Conservation (phyloP, 2,329 filamentous ascomycete genomes). For the Pseudogymnoascus pannorum region DNA sequence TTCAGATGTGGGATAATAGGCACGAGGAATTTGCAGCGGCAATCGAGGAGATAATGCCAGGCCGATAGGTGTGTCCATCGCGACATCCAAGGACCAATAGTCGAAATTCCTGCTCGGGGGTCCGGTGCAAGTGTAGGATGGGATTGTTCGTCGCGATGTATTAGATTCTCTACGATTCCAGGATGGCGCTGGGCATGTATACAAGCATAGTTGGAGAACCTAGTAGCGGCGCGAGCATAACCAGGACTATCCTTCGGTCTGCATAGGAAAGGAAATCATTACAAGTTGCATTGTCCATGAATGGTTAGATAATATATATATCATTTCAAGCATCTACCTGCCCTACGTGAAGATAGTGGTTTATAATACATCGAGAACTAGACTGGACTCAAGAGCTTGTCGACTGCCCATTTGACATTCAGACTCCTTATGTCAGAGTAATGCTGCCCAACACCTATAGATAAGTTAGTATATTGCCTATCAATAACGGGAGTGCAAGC, state of each 20-base stretch:
- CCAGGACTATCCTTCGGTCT: neutral
- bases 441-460: slow-evolving; percentile 52
- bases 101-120: neutral
- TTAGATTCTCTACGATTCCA: neutral
- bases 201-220: neutral
- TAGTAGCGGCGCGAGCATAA: neutral
- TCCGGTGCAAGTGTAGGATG: neutral
- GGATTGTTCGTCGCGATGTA: neutral
- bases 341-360: neutral
- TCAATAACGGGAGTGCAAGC: neutral
- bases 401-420: slow-evolving; percentile 62
- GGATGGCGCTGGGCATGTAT: neutral
- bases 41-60: neutral
- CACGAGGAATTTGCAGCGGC: neutral
- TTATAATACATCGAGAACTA: neutral
- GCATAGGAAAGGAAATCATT: neutral
- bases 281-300: neutral
- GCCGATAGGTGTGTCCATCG: neutral
- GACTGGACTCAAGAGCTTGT: slow-evolving; percentile 46
- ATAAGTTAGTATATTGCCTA: neutral
- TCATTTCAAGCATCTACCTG: slow-evolving; percentile 5
- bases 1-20: neutral
- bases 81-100: neutral
- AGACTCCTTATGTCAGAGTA: slow-evolving; percentile 63
- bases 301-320: neutral